These are phyloP conservation scores for Cardiospermum halicacabum DNA, from an alignment of 345 rosid species.

Conservation along the genomic window DNA sequence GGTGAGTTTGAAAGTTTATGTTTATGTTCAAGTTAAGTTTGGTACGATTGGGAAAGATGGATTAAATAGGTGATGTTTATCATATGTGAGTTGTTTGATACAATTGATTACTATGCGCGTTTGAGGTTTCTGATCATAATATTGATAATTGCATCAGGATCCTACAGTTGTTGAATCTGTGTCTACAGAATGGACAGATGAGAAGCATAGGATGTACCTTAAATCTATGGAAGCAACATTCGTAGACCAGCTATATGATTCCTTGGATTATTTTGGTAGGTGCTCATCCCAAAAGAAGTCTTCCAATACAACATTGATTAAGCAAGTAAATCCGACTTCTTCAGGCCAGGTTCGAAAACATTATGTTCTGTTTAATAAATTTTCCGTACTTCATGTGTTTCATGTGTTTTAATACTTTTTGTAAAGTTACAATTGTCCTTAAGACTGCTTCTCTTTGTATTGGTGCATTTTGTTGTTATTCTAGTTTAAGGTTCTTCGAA, in stretches of 20 bases:
- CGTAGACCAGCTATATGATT: slow-evolving; percentile 58
- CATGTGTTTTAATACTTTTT: slow-evolving; percentile 2
- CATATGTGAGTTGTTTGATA: too few relatives aligned
- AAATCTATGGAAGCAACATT: slow-evolving; percentile 93
- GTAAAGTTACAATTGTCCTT: background rate
- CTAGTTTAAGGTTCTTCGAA: slow-evolving; percentile 70
- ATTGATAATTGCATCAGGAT: slow-evolving; percentile 29
- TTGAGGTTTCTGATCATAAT: slow-evolving; percentile 14
- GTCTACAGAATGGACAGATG: slow-evolving; percentile 75
- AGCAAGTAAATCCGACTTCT: slow-evolving; percentile 23
- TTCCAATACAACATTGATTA: slow-evolving; percentile 23
- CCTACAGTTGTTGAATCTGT: slow-evolving; percentile 27
- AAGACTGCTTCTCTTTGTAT: background rate
- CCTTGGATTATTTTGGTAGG: slow-evolving; percentile 38
- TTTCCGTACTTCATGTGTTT: background rate
- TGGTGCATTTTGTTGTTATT: slow-evolving; percentile 10
- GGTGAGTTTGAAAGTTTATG: too few relatives aligned
- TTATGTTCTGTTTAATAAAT: background rate
- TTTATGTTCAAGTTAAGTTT: too few relatives aligned
- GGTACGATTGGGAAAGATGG: too few relatives aligned
- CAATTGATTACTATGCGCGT: background rate
- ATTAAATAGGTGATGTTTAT: too few relatives aligned
- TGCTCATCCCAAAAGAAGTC: slow-evolving; percentile 25
- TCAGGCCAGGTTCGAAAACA: slow-evolving; percentile 59
- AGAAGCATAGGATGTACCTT: slow-evolving; percentile 82